A percentile compares a stretch with the other conserved stretches of the same genome.
phyloP scores from a whole-genome alignment of 768 basidiomycete genomes.

The Trametes maxima region DNA sequence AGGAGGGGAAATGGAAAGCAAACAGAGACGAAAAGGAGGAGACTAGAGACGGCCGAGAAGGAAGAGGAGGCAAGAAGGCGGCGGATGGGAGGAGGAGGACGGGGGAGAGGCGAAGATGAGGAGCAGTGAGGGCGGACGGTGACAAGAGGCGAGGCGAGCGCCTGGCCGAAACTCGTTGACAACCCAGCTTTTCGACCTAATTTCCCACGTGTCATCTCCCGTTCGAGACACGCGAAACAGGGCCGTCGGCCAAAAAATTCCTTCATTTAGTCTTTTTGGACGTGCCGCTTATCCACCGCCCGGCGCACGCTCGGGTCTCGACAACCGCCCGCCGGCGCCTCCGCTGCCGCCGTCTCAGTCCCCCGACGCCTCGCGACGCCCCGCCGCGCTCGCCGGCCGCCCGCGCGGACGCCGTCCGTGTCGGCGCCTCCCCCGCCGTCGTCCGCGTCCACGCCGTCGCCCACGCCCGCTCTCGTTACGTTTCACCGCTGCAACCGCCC shows the following conservation, averaged over 20 bases:
- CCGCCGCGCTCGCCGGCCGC: background rate
- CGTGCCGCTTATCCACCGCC: slow-evolving; percentile 11
- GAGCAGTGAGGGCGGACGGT: slow-evolving; percentile 9
- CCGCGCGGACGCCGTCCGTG: background rate
- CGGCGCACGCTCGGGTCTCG: slow-evolving; percentile 8
- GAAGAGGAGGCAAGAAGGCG: slow-evolving; percentile 22
- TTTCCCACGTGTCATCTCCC: slow-evolving; percentile 19
- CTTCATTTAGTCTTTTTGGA: slow-evolving; percentile 24
- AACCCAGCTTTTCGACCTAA: slow-evolving; percentile 24
- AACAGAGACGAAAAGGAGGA: slow-evolving; percentile 34
- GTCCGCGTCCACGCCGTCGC: background rate
- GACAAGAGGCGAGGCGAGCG: slow-evolving; percentile 20
- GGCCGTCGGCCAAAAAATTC: slow-evolving; percentile 19
- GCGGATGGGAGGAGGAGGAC: slow-evolving; percentile 19
- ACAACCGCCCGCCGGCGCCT: background rate
- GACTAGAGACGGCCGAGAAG: slow-evolving; percentile 17
- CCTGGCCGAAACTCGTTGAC: slow-evolving; percentile 24
- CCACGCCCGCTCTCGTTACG: slow-evolving; percentile 1
- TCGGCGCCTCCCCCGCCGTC: background rate
- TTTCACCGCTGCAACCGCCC: slow-evolving; percentile 3
- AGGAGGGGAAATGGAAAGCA: slow-evolving; percentile 29
- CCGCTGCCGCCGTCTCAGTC: background rate
- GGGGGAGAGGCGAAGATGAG: slow-evolving; percentile 26
- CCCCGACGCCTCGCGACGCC: slow-evolving; percentile 16
- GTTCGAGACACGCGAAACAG: slow-evolving; percentile 23